Evolutionary conservation across 345 rosid species (phyloP), one percentile per base, ranked within the genome.

Genomic region (Clarkia xantiana): DNA sequence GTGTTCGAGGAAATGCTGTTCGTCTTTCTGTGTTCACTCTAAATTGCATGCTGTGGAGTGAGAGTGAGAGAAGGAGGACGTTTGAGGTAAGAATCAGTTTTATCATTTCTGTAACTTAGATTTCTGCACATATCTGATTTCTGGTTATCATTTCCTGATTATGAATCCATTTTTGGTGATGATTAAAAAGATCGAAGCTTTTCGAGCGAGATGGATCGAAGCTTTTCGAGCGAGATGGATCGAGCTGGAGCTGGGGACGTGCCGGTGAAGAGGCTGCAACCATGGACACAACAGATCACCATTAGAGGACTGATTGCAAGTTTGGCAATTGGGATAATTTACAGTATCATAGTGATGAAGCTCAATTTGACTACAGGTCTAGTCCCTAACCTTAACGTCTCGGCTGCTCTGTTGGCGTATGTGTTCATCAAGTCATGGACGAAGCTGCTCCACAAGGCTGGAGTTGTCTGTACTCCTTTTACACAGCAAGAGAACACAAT

Each of bases 351-450:
- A 47, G 93, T 86, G 38, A 77, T 62, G 74, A 91, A 91, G 68
- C 78, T 91, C 46, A 91, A 84, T 54, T 82, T 91, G 11, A 91
- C 95, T 14, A 87, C 98, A 6, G 98, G 96, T 13, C 67, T 91
- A 25, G 95, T 91, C 25, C 98, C 98, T 9, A 91, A 86, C 62
- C 86, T 91, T 52, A 91, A 91, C 44, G 95, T 91, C 71, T 91
- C 98, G 38, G 95, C 94, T 20, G 98, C 98, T 45, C 87, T 91
- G 0, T 68, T 91, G 0, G 94, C 85, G 16, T 86, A 75, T 47
- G 85, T 91, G 18, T 67, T 84, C 50, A 56, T 91, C 40, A 77
- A 65, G 62, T 67, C 90, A 0, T 86, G 98, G 96, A 82, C 96
- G 18, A 75, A 80, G 59, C 60, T 91, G 51, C 76, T 86, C 8